Base-by-base conservation (phyloP, 495 filamentous ascomycete species). In the Echria macrotheca region DNA sequence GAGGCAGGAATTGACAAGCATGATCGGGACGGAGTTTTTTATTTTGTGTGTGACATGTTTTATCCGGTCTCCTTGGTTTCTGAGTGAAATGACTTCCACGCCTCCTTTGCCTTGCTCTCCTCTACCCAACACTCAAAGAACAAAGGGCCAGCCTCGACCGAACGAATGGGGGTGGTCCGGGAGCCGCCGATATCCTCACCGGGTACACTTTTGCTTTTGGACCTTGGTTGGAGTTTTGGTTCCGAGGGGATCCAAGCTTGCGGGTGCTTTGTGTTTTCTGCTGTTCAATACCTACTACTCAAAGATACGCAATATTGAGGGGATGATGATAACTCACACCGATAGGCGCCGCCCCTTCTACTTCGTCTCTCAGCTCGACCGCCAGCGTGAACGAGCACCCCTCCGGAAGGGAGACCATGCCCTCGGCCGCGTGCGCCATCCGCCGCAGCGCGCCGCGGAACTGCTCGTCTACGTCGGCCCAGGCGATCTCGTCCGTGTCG, bases 381-480 rank as follows among this genome's bases (percentile, higher is more conserved):
- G 84, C 87, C 21, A 97, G 72, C 11, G 88, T 95, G 59, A 88
- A 97, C 14, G 85, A 86, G 66, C 90, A 94, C 50, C 84, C 78
- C 17, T 76, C 68, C 0, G 89, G 88, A 50, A 95, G 58, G 2
- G 83, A 75, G 1, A 60, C 72, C 55, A 95, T 69, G 22, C 70
- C 72, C 36, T 82, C 75, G 53, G 81, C 81, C 18, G 78, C 65
- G 22, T 70, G 66, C 15, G 74, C 70, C 43, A 84, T 64, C 53
- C 71, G 69, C 39, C 66, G 59, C 46, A 85, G 59, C 3, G 71
- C 72, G 18, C 72, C 79, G 9, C 73, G 61, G n/a, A 74, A 50
- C 52, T 73, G 66, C 61, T 76, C 70, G 44, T 73, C 62, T 12
- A 76, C 56, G 28, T 76, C 57, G 0, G 60, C 26, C 70, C 67